These are phyloP conservation scores for Groenewaldozyma salmanticensis DNA, from an alignment of 805 yeast genomes.

Conservation along the genomic window DNA sequence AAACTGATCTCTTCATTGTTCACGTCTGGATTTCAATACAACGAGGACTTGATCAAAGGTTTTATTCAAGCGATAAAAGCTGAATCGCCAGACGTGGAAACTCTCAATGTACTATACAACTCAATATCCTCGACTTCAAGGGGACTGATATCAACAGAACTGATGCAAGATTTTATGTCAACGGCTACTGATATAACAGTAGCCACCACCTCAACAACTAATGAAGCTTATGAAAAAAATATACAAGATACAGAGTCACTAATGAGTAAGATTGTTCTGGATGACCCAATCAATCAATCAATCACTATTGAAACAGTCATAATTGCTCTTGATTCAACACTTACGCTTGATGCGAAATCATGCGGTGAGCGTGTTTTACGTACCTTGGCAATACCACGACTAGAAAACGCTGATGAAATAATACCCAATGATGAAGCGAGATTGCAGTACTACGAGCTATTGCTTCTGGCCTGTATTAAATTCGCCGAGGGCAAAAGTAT, in stretches of 20 bases:
- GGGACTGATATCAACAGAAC: background rate
- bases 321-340: constrained; percentile 10
- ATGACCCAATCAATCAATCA: background rate
- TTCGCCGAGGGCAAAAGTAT: constrained; percentile 13
- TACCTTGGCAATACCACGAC: constrained; percentile 7
- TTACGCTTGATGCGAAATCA: constrained; percentile 6
- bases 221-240: background rate
- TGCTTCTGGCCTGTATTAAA: constrained; percentile 20
- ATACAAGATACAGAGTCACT: background rate
- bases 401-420: background rate
- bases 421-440: constrained; percentile 9
- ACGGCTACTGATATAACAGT: constrained; percentile 1
- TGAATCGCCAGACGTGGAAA: constrained; percentile 1
- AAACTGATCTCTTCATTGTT: constrained; percentile 14
- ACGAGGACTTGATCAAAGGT: constrained; percentile 4
- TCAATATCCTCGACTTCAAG: background rate
- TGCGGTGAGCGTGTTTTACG: constrained; percentile 10
- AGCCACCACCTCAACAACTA: too few relatives aligned
- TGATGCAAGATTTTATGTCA: background rate
- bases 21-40: constrained; percentile 5
- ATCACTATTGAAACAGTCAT: constrained; percentile 9
- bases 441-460: constrained; percentile 21
- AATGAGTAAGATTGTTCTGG: constrained; percentile 8
- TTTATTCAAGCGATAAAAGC: constrained; percentile 7
- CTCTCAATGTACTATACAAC: background rate